Base-by-base conservation (phyloP, 257 asterid species). In the Buddleja alternifolia region DNA sequence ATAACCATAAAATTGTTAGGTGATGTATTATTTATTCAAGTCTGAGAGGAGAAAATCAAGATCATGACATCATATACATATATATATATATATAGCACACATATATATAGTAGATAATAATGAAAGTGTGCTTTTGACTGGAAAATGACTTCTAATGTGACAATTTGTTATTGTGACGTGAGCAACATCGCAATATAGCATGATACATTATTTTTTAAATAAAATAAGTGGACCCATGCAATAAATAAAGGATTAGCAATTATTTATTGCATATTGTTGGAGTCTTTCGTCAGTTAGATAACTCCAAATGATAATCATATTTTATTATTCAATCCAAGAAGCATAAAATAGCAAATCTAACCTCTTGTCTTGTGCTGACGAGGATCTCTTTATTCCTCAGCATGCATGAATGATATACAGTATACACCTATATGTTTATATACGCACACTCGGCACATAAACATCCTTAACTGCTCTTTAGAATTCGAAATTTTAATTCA, bases 141-240 rank as follows among this genome's bases (percentile, higher is more conserved):
- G 59, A 58, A 56, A 45, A 32, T 45, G 59, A 44, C 55, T 58
- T 14, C 15, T 57, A 57, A 69, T 44, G 66, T 55, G n/a, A 39
- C 3, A 2, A 1, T 4, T 6, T 47, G 3, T 29, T 29, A 5
- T 29, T 29, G 34, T 29, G 5, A 29, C n/a, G n/a, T n/a, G n/a
- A n/a, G n/a, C 2, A 29, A 29, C 5, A 5, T 29, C 5, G 34
- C 2, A 29, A 29, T 29, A 29, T 29, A 29, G 5, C 34, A 29
- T 5, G 34, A 29, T 29, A 29, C 5, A 29, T 29, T 29, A 29
- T 29, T 29, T 29, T 29, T 2, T 29, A 50, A 8, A 16, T 6
- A 48, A 64, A 32, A 34, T 50, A 51, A 19, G 0, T 67, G 64
- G 56, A 17, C 44, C 72, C 12, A 8, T 15, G 58, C 10, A 37